phyloP scores from a whole-genome alignment of 352 stramenopile genomes.

The Globisporangium lucens region DNA sequence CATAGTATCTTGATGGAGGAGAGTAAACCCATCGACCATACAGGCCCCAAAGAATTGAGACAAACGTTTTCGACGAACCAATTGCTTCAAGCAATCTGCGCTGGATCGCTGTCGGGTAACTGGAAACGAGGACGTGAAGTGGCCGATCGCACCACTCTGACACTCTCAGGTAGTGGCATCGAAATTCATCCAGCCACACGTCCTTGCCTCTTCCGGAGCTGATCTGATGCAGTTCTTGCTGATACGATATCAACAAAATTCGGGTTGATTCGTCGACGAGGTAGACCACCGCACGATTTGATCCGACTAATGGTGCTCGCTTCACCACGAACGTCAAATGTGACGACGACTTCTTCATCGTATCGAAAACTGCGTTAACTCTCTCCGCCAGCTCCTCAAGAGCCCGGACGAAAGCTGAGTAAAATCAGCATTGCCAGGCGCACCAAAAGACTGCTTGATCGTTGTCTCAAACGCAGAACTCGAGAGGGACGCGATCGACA shows the following conservation, averaged over 20 bases:
- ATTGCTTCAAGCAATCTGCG: conserved; percentile 1
- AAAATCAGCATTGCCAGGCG: neutral
- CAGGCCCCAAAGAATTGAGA: conserved; percentile 9
- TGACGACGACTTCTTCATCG: conserved; percentile 4
- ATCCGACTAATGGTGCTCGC: neutral
- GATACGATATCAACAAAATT: conserved; percentile 12
- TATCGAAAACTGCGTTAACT: neutral
- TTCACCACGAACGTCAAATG: conserved; percentile 14
- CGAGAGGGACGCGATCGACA: conserved; percentile 16
- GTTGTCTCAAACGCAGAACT: conserved; percentile 4
- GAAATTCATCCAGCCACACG: conserved; percentile 11
- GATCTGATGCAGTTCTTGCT: neutral
- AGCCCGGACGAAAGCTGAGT: neutral
- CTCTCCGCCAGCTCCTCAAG: neutral
- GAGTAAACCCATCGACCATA: conserved; percentile 8
- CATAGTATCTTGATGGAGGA: neutral
- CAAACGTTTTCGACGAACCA: neutral
- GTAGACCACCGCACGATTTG: conserved; percentile 11
- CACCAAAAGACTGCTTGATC: neutral
- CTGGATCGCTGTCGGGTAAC: conserved; percentile 6
- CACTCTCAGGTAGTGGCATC: conserved; percentile 5
- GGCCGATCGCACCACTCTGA: neutral
- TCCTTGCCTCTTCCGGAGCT: neutral
- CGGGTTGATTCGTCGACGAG: conserved; percentile 9
- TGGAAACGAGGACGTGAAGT: conserved; percentile 15